phyloP scores from a whole-genome alignment of 1,284 basidiomycete species.

The Cutaneotrichosporon sp. region DNA sequence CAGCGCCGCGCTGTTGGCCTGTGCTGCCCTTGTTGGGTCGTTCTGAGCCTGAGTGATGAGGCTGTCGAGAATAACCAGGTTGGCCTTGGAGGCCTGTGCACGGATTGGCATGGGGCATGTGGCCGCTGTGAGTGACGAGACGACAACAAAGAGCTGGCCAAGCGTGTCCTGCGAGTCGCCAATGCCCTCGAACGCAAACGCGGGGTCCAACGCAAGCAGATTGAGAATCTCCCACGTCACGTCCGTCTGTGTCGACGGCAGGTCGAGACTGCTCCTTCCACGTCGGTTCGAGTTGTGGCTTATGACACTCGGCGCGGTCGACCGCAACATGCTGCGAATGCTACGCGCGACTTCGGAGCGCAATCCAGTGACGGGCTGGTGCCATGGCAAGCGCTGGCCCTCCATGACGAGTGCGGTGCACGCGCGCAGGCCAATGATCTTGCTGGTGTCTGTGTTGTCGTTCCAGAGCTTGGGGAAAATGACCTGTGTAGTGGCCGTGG shows the following conservation, averaged over 20 bases:
- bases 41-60: constrained; percentile 6
- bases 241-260: constrained; percentile 22
- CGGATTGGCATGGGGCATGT: constrained; percentile 27
- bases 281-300: constrained; percentile 8
- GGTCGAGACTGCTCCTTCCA: constrained; percentile 15
- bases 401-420: constrained; percentile 53
- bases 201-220: constrained; percentile 27
- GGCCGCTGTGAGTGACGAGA: constrained; percentile 26
- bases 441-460: constrained; percentile 70
- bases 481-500: constrained; percentile 57
- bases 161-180: constrained; percentile 21
- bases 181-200: constrained; percentile 23
- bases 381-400: constrained; percentile 34
- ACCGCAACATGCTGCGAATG: constrained; percentile 21
- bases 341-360: constrained; percentile 21
- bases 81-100: constrained; percentile 25
- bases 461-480: constrained; percentile 66
- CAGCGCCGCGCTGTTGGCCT: constrained; percentile 9
- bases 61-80: constrained; percentile 22
- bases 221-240: constrained; percentile 30
- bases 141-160: constrained; percentile 18
- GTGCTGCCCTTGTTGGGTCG: constrained; percentile 7
- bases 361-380: constrained; percentile 19
- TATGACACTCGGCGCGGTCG: constrained; percentile 5
- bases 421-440: constrained; percentile 69